phyloP scores from a whole-genome alignment of 2,329 filamentous ascomycete genomes.

The Septoria linicola region DNA sequence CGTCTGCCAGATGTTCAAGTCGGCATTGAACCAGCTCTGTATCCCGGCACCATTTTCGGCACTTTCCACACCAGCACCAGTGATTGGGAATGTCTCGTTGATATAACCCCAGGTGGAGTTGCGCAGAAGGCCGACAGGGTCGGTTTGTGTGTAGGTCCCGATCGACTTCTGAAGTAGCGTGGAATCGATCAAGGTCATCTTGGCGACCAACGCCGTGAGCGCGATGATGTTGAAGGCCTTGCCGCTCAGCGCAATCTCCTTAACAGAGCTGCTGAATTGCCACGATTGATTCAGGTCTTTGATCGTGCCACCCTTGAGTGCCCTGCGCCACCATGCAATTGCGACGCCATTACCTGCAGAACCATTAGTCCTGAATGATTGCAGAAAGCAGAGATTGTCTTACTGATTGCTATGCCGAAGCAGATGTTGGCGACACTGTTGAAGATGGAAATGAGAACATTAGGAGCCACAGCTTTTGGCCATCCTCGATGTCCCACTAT shows the following conservation, averaged over 20 bases:
- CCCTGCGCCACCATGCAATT: conserved; percentile 30
- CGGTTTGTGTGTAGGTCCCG: conserved; percentile 1
- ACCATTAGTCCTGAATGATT: not conserved
- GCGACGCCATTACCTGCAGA: conserved; percentile 24
- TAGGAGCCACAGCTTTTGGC: conserved; percentile 20
- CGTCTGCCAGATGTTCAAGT: conserved; percentile 14
- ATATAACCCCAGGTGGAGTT: conserved; percentile 6
- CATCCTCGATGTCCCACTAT: not conserved
- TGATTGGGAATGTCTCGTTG: conserved; percentile 9
- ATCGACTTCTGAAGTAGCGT: conserved; percentile 22
- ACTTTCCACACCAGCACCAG: conserved; percentile 3
- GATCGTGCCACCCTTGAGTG: conserved; percentile 27
- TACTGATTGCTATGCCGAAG: conserved; percentile 27
- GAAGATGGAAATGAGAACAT: conserved; percentile 22
- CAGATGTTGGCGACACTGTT: conserved; percentile 24
- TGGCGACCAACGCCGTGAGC: conserved; percentile 27
- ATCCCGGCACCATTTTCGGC: not conserved
- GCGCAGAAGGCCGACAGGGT: not conserved
- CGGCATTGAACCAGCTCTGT: not conserved
- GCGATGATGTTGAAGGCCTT: conserved; percentile 31
- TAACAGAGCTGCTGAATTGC: conserved; percentile 26
- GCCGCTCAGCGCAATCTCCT: conserved; percentile 21
- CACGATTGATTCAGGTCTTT: conserved; percentile 28
- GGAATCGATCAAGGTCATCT: conserved; percentile 29
- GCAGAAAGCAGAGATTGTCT: not conserved